Percentiles rank a stretch among this genome's conserved stretches.
These are phyloP conservation scores for Testicularia cyperi DNA, from an alignment of 1,284 basidiomycete genomes.

Conservation along the genomic window DNA sequence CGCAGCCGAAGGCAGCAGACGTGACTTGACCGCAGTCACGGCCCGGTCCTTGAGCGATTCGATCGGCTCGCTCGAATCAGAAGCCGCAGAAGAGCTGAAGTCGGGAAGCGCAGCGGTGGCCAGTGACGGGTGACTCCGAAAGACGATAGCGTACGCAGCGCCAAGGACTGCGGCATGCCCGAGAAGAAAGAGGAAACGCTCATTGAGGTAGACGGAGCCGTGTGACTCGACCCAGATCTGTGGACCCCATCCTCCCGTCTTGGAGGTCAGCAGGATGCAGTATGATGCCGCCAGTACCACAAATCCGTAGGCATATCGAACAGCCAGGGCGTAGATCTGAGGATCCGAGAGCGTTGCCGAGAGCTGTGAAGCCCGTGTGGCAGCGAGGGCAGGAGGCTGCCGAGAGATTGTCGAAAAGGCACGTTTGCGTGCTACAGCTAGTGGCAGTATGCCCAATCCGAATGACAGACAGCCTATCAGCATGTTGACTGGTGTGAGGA, in stretches of 20 bases:
- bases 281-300: constrained; percentile 17
- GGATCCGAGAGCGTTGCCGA: constrained; percentile 6
- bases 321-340: background rate
- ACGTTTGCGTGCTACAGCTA: constrained; percentile 31
- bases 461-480: constrained; percentile 13
- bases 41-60: constrained; percentile 36
- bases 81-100: constrained; percentile 13
- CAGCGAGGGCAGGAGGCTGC: constrained; percentile 1
- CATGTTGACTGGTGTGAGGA: constrained; percentile 7
- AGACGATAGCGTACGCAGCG: constrained; percentile 15
- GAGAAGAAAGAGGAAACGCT: constrained; percentile 34
- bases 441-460: constrained; percentile 16
- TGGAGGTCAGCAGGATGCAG: constrained; percentile 2
- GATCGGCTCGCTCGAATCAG: background rate
- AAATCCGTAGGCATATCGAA: constrained; percentile 12
- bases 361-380: constrained; percentile 11
- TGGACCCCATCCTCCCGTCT: constrained; percentile 23
- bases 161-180: constrained; percentile 13
- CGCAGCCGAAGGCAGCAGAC: constrained; percentile 4
- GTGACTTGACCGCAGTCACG: background rate
- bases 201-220: constrained; percentile 44
- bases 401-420: constrained; percentile 5
- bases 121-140: constrained; percentile 9
- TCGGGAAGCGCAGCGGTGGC: constrained; percentile 11
- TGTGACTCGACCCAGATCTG: constrained; percentile 40